Percentiles rank a stretch among this genome's conserved stretches.
These are phyloP conservation scores for Linnemannia zychae DNA, from an alignment of 192 early-diverging fungal genomes.

Conservation along the genomic window DNA sequence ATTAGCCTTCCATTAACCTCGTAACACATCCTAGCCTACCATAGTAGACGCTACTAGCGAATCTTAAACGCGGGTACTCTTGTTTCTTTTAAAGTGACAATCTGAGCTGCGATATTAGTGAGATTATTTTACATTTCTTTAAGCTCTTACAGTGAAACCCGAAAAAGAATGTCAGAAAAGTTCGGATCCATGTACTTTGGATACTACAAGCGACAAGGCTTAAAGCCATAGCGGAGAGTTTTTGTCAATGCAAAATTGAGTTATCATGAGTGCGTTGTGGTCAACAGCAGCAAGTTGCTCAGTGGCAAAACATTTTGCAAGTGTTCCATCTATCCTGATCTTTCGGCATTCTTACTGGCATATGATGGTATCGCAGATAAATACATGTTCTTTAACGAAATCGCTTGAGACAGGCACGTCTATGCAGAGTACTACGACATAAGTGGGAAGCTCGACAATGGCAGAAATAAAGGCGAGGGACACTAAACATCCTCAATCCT, in stretches of 20 bases:
- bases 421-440: slow-evolving; percentile 1
- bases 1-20: no score
- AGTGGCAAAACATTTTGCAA: slow-evolving; percentile 2
- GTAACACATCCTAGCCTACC: no score
- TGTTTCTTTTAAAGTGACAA: no score
- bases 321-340: background rate
- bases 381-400: background rate
- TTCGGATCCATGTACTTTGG: slow-evolving; percentile 1
- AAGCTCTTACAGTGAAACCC: no score
- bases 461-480: background rate
- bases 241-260: slow-evolving; percentile 1
- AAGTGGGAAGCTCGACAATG: background rate
- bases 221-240: background rate
- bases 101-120: no score
- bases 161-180: background rate
- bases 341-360: no score
- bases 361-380: background rate
- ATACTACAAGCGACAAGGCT: background rate
- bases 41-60: no score
- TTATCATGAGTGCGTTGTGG: background rate
- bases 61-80: no score
- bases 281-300: background rate
- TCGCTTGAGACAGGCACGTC: background rate
- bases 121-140: no score
- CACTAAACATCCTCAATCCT: background rate